These are phyloP conservation scores for Areca catechu DNA, from an alignment of 176 grass and related monocot species.

Conservation along the genomic window DNA sequence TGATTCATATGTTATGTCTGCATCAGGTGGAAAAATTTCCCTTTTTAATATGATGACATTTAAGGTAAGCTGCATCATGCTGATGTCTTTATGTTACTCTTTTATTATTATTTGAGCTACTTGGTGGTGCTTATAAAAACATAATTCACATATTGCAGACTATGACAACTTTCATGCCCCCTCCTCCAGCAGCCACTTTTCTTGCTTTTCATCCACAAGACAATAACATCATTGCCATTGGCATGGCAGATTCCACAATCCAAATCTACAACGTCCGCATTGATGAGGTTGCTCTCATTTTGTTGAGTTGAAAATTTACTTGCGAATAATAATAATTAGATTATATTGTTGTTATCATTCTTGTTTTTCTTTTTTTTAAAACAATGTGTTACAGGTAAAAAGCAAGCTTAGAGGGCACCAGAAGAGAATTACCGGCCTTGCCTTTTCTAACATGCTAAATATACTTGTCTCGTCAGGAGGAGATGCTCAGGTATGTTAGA, in stretches of 20 bases:
- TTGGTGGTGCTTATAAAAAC: too few relatives aligned
- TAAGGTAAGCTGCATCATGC: too few relatives aligned
- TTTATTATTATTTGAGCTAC: too few relatives aligned
- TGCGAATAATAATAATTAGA: not conserved
- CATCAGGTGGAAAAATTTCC: too few relatives aligned
- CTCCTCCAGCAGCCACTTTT: constrained; percentile 10
- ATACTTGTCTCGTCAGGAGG: constrained; percentile 12
- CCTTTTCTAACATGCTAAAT: constrained; percentile 1
- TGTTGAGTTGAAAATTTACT: not conserved
- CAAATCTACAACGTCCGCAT: constrained; percentile 13
- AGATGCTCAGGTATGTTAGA: constrained; percentile 8
- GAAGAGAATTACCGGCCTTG: constrained; percentile 15
- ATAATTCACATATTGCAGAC: constrained; percentile 1
- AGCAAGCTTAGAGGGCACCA: not conserved
- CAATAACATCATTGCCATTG: constrained; percentile 10
- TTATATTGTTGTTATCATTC: not conserved
- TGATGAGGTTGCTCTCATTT: constrained; percentile 8
- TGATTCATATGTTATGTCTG: too few relatives aligned
- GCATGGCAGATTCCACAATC: constrained; percentile 9
- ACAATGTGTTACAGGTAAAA: constrained; percentile 1
- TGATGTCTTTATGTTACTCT: too few relatives aligned
- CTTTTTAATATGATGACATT: too few relatives aligned
- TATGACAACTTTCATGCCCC: constrained; percentile 6
- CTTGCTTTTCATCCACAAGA: constrained; percentile 11
- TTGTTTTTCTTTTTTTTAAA: not conserved